Percentiles rank a stretch among this genome's conserved stretches.
Conservation (phyloP, 2,329 filamentous ascomycete species). For the Pseudocercospora fijiensis region DNA sequence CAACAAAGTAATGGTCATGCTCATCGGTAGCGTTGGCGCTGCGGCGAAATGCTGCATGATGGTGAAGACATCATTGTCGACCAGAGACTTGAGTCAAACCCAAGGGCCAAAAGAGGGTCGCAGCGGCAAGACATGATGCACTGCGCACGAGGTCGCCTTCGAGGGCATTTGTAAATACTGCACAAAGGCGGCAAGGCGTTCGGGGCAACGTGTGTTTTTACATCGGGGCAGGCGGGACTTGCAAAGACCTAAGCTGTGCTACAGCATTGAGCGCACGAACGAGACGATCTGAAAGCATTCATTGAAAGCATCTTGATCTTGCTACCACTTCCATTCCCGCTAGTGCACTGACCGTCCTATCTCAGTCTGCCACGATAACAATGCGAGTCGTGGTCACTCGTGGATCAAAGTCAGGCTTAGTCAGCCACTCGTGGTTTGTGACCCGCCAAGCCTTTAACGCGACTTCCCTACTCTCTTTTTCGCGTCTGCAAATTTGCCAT, state of each 20-base stretch:
- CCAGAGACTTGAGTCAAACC: background rate
- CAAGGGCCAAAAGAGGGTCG: background rate
- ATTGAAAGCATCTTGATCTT: background rate
- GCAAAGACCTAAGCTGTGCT: background rate
- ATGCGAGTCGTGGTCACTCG: background rate
- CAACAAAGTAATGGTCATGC: slow-evolving; percentile 23
- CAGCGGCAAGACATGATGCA: background rate
- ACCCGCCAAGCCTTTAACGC: slow-evolving; percentile 11
- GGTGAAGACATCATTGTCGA: background rate
- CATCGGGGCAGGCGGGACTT: background rate
- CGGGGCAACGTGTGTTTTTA: background rate
- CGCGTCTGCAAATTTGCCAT: slow-evolving; percentile 4
- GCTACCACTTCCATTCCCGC: background rate
- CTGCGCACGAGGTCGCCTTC: background rate
- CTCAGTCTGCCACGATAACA: background rate
- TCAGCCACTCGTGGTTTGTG: background rate
- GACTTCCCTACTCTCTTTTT: slow-evolving; percentile 7
- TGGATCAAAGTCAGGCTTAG: background rate
- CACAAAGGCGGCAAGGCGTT: slow-evolving; percentile 19
- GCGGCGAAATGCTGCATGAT: background rate
- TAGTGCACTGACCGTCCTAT: background rate
- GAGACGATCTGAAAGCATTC: background rate
- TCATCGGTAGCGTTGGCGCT: slow-evolving; percentile 25
- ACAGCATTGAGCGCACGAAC: background rate
- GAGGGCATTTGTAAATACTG: slow-evolving; percentile 24